Conservation (phyloP, 2,329 filamentous ascomycete genomes). For the Sporothrix dimorphospora region DNA sequence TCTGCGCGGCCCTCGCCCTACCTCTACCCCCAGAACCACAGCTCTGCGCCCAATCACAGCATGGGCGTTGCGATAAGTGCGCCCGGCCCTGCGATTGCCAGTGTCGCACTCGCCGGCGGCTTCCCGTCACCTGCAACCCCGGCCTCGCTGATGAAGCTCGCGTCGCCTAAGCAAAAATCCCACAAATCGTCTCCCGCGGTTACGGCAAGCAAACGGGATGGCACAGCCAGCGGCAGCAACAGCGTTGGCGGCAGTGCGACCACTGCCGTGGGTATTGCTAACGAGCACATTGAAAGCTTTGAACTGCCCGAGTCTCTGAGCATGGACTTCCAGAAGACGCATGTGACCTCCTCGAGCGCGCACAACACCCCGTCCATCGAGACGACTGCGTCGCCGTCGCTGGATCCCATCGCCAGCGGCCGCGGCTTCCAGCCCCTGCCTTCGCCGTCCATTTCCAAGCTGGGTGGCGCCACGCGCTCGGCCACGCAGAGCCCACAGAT, state of each 20-base stretch:
- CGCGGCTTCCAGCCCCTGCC: conserved; percentile 55
- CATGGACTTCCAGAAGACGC: conserved; percentile 52
- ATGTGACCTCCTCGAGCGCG: conserved; percentile 48
- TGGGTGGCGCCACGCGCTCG: conserved; percentile 45
- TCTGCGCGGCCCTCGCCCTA: conserved; percentile 70
- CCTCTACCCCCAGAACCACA: conserved; percentile 58
- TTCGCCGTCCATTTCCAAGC: conserved; percentile 50
- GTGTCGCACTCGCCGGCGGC: conserved; percentile 36
- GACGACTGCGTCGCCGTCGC: conserved; percentile 37
- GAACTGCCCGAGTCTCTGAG: conserved; percentile 74
- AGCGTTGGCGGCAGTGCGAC: conserved; percentile 21
- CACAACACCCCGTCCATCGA: conserved; percentile 41
- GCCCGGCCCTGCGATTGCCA: neutral
- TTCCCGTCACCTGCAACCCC: conserved; percentile 75
- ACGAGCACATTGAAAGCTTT: conserved; percentile 60
- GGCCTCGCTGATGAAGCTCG: conserved; percentile 82
- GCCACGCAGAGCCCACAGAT: conserved; percentile 69
- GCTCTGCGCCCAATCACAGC: conserved; percentile 19
- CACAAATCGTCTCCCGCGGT: conserved; percentile 28
- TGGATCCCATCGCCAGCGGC: conserved; percentile 51
- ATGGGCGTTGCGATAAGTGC: conserved; percentile 20
- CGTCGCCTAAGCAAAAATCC: conserved; percentile 50
- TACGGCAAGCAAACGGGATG: conserved; percentile 42
- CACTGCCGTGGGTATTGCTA: conserved; percentile 36
- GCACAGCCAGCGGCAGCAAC: conserved; percentile 35